Percentiles rank a stretch among this genome's conserved stretches.
Evolutionary conservation across 2,329 filamentous ascomycete species (phyloP).

Genomic region (Aspergillus nomiae): DNA sequence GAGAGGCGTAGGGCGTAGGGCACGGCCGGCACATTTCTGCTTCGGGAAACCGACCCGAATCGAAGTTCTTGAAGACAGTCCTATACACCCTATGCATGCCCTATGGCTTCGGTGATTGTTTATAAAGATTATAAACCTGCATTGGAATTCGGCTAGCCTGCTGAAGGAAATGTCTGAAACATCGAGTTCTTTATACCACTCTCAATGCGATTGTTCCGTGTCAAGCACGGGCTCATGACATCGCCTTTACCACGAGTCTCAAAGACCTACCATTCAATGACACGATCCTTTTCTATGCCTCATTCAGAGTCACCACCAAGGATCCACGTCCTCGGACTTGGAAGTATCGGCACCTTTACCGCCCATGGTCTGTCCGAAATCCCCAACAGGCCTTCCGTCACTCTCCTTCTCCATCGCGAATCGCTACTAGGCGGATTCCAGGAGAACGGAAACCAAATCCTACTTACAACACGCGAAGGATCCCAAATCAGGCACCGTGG

Average conservation of each 20-base stretch:
- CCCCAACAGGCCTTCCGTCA: constrained; percentile 65
- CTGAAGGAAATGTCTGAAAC: not conserved
- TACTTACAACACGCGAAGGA: constrained; percentile 18
- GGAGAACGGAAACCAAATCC: constrained; percentile 19
- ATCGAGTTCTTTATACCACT: not conserved
- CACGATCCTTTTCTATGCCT: not conserved
- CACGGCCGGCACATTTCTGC: not conserved
- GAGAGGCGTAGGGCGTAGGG: not conserved
- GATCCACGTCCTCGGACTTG: constrained; percentile 69
- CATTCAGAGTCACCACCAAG: not conserved
- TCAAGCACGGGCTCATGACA: not conserved
- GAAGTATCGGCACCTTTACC: constrained; percentile 76
- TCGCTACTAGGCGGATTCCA: constrained; percentile 27
- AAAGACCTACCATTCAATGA: not conserved
- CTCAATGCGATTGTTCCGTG: not conserved
- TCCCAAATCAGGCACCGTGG: not conserved
- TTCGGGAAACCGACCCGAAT: not conserved
- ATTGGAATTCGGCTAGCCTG: not conserved
- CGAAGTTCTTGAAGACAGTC: not conserved
- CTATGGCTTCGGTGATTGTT: not conserved
- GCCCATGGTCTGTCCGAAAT: constrained; percentile 67
- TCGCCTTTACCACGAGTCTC: not conserved
- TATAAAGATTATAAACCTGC: not conserved
- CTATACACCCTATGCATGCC: not conserved
- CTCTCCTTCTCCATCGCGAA: constrained; percentile 69